Percentiles rank a stretch among this genome's conserved stretches.
These are phyloP conservation scores for Clonostachys rosea DNA, from an alignment of 2,329 filamentous ascomycete genomes.

Conservation along the genomic window DNA sequence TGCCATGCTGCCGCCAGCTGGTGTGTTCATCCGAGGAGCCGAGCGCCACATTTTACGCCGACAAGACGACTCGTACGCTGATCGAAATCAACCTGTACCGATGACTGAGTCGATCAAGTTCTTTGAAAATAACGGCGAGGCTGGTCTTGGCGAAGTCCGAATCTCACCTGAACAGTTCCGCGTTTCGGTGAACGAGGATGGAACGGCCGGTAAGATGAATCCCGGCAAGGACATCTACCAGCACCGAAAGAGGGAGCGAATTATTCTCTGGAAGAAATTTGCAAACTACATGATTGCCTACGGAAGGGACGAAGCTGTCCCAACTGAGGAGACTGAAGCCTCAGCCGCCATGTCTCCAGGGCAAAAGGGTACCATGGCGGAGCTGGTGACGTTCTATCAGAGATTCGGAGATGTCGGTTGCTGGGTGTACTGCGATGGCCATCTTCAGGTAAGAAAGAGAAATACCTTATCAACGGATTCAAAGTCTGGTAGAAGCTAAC, in stretches of 20 bases:
- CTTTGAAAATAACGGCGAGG: conserved; percentile 65
- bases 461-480: not conserved
- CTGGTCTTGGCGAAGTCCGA: conserved; percentile 58
- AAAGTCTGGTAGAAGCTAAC: not conserved
- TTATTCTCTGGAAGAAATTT: conserved; percentile 69
- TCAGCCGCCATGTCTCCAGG: conserved; percentile 31
- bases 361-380: conserved; percentile 31
- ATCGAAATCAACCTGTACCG: conserved; percentile 58
- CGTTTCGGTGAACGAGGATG: conserved; percentile 48
- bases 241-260: conserved; percentile 60
- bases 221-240: conserved; percentile 61
- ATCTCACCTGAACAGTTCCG: conserved; percentile 60
- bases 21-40: conserved; percentile 66
- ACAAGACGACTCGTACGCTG: conserved; percentile 47
- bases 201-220: conserved; percentile 56
- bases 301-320: conserved; percentile 62
- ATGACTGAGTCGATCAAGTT: conserved; percentile 63
- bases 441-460: conserved; percentile 55
- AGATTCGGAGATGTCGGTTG: conserved; percentile 75
- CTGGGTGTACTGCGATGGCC: conserved; percentile 77
- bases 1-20: conserved; percentile 60
- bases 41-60: conserved; percentile 65
- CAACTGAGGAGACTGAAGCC: conserved; percentile 38
- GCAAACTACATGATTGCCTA: conserved; percentile 72
- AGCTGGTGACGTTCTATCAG: conserved; percentile 77